Conservation (phyloP, 164 flowering plant genomes). For the Euptelea pleiosperma region DNA sequence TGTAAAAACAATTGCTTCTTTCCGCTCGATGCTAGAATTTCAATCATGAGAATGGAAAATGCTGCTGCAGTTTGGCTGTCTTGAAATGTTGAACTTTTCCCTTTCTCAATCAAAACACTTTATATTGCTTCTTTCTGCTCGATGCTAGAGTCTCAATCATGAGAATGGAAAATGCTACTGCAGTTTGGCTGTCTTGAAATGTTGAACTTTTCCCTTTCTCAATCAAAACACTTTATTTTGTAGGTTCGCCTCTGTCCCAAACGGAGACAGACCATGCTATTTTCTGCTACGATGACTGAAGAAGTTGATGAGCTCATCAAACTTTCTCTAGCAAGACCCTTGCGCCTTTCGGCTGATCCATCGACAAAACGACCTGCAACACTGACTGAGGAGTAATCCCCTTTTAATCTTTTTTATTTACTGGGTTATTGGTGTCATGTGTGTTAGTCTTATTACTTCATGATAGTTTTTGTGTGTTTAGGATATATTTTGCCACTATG, state of each 20-base stretch:
- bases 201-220: not conserved
- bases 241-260: slow-evolving; percentile 85
- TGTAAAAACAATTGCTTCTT: too few species aligned
- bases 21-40: not conserved
- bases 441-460: not conserved
- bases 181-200: not conserved
- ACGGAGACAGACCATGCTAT: slow-evolving; percentile 88
- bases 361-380: slow-evolving; percentile 75
- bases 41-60: not conserved
- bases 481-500: too few species aligned
- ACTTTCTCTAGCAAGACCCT: slow-evolving; percentile 74
- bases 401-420: slow-evolving; percentile 6
- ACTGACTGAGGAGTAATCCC: slow-evolving; percentile 81
- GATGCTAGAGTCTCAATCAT: not conserved
- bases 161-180: too few species aligned
- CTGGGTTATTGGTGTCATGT: not conserved
- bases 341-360: slow-evolving; percentile 96
- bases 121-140: not conserved
- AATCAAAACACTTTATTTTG: slow-evolving; percentile 6
- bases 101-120: not conserved
- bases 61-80: not conserved
- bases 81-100: not conserved
- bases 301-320: slow-evolving; percentile 82
- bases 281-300: slow-evolving; percentile 98
- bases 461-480: not conserved